A percentile compares a stretch with the other conserved stretches of the same genome.
These are phyloP conservation scores for Fusarium proliferatum DNA, from an alignment of 2,329 filamentous ascomycete genomes.

Conservation along the genomic window DNA sequence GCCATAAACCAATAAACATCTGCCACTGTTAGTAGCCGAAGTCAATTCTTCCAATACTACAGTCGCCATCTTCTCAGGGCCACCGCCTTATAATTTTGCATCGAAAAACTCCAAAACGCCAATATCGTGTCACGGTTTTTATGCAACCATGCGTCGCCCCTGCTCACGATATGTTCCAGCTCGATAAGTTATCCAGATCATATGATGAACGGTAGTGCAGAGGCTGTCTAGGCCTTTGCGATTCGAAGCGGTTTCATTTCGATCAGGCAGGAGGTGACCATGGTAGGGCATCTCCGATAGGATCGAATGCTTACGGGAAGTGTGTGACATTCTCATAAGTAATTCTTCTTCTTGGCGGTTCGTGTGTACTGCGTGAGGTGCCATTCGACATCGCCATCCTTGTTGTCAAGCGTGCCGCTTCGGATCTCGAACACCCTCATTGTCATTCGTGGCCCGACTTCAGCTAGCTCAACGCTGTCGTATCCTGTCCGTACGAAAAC, in stretches of 20 bases:
- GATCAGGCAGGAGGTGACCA: not conserved
- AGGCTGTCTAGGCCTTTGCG: not conserved
- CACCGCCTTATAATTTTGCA: conserved; percentile 16
- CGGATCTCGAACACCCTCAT: conserved; percentile 96
- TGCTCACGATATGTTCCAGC: not conserved
- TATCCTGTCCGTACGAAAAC: conserved; percentile 95
- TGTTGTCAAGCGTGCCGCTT: conserved; percentile 90
- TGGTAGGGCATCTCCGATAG: not conserved
- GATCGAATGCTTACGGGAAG: not conserved
- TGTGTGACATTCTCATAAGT: conserved; percentile 68
- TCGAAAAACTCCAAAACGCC: conserved; percentile 44
- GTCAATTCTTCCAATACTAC: conserved; percentile 13
- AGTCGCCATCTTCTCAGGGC: conserved; percentile 6
- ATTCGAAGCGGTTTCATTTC: not conserved
- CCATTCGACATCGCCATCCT: conserved; percentile 97
- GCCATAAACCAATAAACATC: conserved; percentile 31
- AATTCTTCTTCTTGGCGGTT: conserved; percentile 95
- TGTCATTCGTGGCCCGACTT: conserved; percentile 96
- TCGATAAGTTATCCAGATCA: not conserved
- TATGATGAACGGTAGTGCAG: not conserved
- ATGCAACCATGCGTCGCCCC: not conserved
- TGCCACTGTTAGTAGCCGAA: conserved; percentile 4
- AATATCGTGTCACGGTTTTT: not conserved
- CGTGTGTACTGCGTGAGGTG: conserved; percentile 94
- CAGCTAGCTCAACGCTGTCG: conserved; percentile 86